Evolutionary conservation across 2,329 filamentous ascomycete species (phyloP).

Genomic region (Alternaria gansuensis): DNA sequence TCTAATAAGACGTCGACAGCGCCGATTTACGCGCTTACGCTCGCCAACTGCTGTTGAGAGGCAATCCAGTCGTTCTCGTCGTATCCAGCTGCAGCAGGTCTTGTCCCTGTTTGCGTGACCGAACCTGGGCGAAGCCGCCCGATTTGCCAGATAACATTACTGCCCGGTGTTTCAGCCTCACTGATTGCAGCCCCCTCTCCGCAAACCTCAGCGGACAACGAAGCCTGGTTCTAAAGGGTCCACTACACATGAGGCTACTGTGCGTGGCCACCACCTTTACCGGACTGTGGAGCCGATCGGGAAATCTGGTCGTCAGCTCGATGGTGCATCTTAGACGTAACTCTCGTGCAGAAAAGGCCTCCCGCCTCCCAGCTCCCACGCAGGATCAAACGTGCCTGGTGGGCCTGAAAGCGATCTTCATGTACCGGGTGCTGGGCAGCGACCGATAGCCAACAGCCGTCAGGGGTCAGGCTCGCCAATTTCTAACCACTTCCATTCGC

Average conservation of each 20-base stretch:
- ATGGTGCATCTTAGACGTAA: conserved; percentile 5
- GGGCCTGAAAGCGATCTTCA: conserved; percentile 25
- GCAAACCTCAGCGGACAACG: conserved; percentile 18
- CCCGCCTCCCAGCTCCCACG: conserved; percentile 3
- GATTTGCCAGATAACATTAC: conserved; percentile 21
- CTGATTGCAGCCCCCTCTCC: conserved; percentile 18
- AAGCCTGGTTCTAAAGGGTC: conserved; percentile 14
- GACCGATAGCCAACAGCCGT: conserved; percentile 17
- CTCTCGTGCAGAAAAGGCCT: conserved; percentile 5
- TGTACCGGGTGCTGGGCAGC: conserved; percentile 19
- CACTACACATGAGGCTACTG: conserved; percentile 13
- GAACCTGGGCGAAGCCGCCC: conserved; percentile 24
- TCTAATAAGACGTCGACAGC: conserved; percentile 23
- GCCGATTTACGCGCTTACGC: conserved; percentile 12
- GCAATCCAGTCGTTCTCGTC: conserved; percentile 17
- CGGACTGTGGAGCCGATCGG: conserved; percentile 23
- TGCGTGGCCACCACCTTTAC: conserved; percentile 8
- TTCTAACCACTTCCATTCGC: conserved; percentile 30
- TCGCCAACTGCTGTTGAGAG: conserved; percentile 12
- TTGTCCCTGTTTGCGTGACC: conserved; percentile 8
- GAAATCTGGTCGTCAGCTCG: conserved; percentile 5
- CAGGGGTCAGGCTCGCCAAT: conserved; percentile 28
- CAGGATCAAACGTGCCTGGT: conserved; percentile 19
- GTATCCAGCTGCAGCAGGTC: conserved; percentile 7
- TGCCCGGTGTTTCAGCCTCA: conserved; percentile 35